These are phyloP conservation scores for Phytophthora constricta DNA, from an alignment of 352 stramenopile species.

Conservation along the genomic window DNA sequence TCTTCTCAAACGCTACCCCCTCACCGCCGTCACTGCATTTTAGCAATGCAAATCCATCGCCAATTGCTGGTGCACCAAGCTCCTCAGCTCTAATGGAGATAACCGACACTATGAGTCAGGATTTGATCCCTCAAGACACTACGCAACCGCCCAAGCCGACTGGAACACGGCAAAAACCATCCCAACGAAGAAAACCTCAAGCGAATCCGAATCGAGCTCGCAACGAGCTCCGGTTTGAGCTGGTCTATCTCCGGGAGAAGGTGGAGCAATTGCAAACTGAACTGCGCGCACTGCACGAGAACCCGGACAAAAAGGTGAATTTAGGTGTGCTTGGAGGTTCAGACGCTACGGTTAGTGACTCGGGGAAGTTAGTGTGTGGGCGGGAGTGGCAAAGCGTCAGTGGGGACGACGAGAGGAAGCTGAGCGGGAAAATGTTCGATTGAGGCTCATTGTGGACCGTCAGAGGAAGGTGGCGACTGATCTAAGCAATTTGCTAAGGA, in stretches of 20 bases:
- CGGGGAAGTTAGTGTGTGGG: background rate
- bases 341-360: background rate
- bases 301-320: background rate
- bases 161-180: conserved; percentile 3
- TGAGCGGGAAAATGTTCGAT: conserved; percentile 38
- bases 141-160: background rate
- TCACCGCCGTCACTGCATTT: no score
- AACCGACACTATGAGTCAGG: no score
- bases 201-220: conserved; percentile 36
- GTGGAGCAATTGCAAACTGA: conserved; percentile 67
- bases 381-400: conserved; percentile 16
- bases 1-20: conserved; percentile 4
- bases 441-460: conserved; percentile 33
- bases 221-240: conserved; percentile 63
- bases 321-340: background rate
- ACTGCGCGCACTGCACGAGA: conserved; percentile 42
- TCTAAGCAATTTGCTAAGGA: conserved; percentile 27
- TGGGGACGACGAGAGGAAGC: conserved; percentile 18
- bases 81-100: no score
- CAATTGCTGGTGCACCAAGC: background rate
- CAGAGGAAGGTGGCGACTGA: conserved; percentile 36
- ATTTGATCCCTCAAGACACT: no score
- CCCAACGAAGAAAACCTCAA: conserved; percentile 33
- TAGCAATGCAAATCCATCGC: no score
- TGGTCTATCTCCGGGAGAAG: conserved; percentile 74